Percentiles rank a stretch among this genome's conserved stretches.
Conservation (phyloP, 768 basidiomycete genomes). For the Tulasnella sp. region DNA sequence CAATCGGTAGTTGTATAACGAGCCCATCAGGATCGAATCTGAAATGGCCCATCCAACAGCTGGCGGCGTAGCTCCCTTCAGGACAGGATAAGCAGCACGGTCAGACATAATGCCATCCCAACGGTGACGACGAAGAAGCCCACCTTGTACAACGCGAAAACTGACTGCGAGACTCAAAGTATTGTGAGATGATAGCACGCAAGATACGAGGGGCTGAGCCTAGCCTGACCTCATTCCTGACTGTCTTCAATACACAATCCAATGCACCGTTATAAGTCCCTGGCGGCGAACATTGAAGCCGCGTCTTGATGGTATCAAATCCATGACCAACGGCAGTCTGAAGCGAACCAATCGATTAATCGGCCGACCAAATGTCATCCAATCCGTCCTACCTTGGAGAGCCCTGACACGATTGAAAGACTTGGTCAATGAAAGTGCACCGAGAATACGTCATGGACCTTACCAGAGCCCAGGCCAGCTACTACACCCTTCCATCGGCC, state of each 20-base stretch:
- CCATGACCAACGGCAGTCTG: conserved; percentile 57
- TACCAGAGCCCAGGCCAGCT: conserved; percentile 20
- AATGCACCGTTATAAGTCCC: conserved; percentile 52
- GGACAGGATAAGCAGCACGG: too few relatives aligned
- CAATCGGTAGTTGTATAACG: conserved; percentile 61
- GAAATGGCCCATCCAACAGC: conserved; percentile 63
- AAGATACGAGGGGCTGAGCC: not conserved
- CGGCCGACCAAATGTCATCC: not conserved
- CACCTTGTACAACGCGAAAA: conserved; percentile 55
- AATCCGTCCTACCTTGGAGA: conserved; percentile 14
- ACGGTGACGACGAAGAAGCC: too few relatives aligned
- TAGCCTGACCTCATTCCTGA: conserved; percentile 46
- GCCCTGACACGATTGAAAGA: conserved; percentile 12
- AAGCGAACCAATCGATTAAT: not conserved
- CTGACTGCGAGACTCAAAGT: conserved; percentile 32
- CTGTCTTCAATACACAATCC: conserved; percentile 45
- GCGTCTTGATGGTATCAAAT: conserved; percentile 67
- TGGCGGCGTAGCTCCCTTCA: conserved; percentile 50
- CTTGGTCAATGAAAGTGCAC: not conserved
- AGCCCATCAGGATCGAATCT: conserved; percentile 58
- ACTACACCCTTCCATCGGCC: conserved; percentile 12
- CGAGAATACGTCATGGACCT: not conserved
- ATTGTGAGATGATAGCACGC: not conserved
- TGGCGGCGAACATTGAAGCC: conserved; percentile 55
- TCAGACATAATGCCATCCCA: too few relatives aligned